Evolutionary conservation across 192 early-diverging fungal species (phyloP), one percentile per base, ranked within the genome.

Genomic region (Chytriomyces sp.): DNA sequence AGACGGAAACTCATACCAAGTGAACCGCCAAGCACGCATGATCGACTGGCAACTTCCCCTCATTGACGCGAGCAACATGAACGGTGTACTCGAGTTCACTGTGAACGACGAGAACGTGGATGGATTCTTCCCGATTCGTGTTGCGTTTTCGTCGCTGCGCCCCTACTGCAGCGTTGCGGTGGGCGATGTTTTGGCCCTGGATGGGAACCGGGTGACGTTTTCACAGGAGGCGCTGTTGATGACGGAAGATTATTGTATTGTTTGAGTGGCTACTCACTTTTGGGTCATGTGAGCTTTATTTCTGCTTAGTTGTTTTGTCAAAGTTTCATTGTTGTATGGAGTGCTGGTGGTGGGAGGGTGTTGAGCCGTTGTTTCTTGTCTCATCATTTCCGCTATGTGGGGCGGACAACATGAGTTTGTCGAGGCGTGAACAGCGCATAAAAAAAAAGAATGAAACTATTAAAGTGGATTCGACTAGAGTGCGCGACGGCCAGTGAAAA

Each of bases 31-130:
- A 37, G 82, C 86, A 3, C 78, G 86, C 39, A 82, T 82, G 2
- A 81, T 99, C 52, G 90, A 94, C 40, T 99, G 95, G 97, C 90
- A 93, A 75, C 62, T 94, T 6, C 86, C 92, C 39, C 80, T 87
- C 26, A 92, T 99, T 65, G 91, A 95, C 69, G 64, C 80, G 14
- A 84, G 82, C 71, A 94, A 94, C 79, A 77, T 81, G 26, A 86
- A 85, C 26, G 95, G 96, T 41, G 87, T 90, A 17, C 77, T 98
- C 34, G 95, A 97, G 62, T 98, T 97, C 76, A 90, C 76, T 55
- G 88, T 92, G 32, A 74, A 82, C 5, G 89, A 88, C 37, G 90
- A 92, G 49, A 90, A 98, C 69, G 85, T 88, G 25, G 87, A 86
- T 38, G 86, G 75, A 4, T 94, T 94, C 82, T 98, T 92, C 91